Conservation (phyloP, 768 basidiomycete genomes). For the Mycena maculata region DNA sequence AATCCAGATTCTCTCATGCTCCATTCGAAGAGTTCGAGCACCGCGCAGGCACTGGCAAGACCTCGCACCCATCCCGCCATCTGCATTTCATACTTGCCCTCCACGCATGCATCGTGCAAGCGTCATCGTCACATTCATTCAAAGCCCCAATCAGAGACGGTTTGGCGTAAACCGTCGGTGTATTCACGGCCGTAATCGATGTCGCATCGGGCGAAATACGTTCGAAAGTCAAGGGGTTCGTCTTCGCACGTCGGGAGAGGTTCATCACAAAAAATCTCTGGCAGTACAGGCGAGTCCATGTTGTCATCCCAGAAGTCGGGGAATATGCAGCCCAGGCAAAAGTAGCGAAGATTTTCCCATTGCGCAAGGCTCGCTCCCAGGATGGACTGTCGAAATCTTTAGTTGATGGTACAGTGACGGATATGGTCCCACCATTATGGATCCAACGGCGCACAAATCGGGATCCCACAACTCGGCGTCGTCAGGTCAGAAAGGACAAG, state of each 20-base stretch:
- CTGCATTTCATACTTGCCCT: not conserved
- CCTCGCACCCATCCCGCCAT: not conserved
- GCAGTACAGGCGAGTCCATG: slow-evolving; percentile 32
- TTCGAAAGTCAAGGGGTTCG: not conserved
- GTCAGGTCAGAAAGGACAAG: not conserved
- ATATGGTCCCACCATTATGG: not conserved
- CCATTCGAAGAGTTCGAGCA: slow-evolving; percentile 16
- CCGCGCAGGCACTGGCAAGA: not conserved
- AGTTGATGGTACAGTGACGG: too few relatives aligned
- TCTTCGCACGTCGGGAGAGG: not conserved
- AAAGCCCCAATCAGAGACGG: not conserved
- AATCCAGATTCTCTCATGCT: not conserved
- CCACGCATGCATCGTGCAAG: slow-evolving; percentile 3
- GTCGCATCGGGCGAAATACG: not conserved
- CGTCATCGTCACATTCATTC: not conserved
- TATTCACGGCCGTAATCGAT: too few relatives aligned
- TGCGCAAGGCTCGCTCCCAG: not conserved
- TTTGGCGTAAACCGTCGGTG: not conserved
- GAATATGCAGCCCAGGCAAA: not conserved
- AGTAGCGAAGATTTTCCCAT: slow-evolving; percentile 8
- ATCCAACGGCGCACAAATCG: not conserved
- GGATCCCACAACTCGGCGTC: not conserved
- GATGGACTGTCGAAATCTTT: not conserved
- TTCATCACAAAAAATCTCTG: slow-evolving; percentile 29
- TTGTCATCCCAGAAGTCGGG: not conserved